Percentiles rank a stretch among this genome's conserved stretches.
Evolutionary conservation across 306 rosid genomes (phyloP).

Genomic region (Quercus mongolica): DNA sequence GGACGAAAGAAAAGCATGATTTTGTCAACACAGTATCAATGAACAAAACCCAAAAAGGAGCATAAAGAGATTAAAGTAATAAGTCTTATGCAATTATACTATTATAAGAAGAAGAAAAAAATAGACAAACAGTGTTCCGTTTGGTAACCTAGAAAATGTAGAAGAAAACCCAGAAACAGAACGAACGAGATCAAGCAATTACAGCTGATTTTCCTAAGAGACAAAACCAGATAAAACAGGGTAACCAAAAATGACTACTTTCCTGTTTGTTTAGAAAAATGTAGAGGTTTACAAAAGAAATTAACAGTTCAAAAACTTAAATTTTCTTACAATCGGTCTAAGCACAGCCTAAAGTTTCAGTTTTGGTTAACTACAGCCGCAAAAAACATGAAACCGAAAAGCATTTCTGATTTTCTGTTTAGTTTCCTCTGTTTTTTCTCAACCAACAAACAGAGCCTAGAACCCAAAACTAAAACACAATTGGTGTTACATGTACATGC

Average conservation of each 20-base stretch:
- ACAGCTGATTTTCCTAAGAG: neutral
- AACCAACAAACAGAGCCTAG: neutral
- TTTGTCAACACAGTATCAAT: conserved; percentile 52
- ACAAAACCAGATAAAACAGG: neutral
- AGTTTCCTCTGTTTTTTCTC: neutral
- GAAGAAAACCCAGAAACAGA: neutral
- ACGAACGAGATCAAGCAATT: neutral
- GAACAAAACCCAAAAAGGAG: conserved; percentile 13
- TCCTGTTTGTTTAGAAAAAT: conserved; percentile 9
- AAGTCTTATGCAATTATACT: conserved; percentile 33
- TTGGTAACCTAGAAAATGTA: neutral
- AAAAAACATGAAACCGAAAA: neutral
- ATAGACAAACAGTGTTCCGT: neutral
- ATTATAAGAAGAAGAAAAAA: conserved; percentile 11
- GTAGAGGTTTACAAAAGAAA: neutral
- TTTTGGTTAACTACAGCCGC: neutral
- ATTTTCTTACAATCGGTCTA: neutral
- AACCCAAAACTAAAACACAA: neutral
- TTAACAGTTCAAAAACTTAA: neutral
- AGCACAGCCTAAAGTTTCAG: neutral
- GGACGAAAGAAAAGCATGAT: conserved; percentile 57
- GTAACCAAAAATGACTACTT: neutral
- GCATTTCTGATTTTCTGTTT: neutral
- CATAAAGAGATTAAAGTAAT: conserved; percentile 18
- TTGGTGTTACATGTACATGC: neutral